phyloP scores from a whole-genome alignment of 2,329 filamentous ascomycete species.

The Aureobasidium musti region DNA sequence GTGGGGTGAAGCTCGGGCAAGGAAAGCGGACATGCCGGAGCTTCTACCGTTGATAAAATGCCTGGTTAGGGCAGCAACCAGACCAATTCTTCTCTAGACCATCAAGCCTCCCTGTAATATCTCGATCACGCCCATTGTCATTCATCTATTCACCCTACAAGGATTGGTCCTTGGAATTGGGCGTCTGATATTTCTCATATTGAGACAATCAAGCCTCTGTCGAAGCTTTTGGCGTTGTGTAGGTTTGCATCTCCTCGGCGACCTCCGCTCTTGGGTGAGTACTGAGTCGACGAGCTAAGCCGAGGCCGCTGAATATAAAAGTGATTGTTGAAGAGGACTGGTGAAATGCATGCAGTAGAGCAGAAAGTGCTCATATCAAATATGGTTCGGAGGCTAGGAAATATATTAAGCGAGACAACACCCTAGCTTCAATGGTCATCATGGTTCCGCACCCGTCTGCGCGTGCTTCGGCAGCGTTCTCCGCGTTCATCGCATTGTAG shows the following conservation, averaged over 20 bases:
- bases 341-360: slow-evolving; percentile 2
- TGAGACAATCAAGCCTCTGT: neutral
- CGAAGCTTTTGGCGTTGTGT: neutral
- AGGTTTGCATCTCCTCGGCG: slow-evolving; percentile 12
- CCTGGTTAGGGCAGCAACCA: neutral
- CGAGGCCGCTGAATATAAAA: neutral
- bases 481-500: slow-evolving; percentile 13
- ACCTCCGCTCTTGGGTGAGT: neutral
- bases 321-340: neutral
- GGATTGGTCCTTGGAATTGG: neutral
- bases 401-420: slow-evolving; percentile 7
- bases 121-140: neutral
- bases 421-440: slow-evolving; percentile 6
- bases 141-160: neutral
- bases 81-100: neutral
- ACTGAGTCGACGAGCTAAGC: neutral
- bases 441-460: neutral
- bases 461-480: neutral
- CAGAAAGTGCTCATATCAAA: neutral
- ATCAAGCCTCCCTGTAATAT: slow-evolving; percentile 8
- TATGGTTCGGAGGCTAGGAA: neutral
- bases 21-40: slow-evolving; percentile 2
- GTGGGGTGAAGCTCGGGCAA: slow-evolving; percentile 20
- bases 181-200: neutral
- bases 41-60: neutral